Percentiles rank a stretch among this genome's conserved stretches.
These are phyloP conservation scores for Xylaria acuta DNA, from an alignment of 495 filamentous ascomycete genomes.

Conservation along the genomic window DNA sequence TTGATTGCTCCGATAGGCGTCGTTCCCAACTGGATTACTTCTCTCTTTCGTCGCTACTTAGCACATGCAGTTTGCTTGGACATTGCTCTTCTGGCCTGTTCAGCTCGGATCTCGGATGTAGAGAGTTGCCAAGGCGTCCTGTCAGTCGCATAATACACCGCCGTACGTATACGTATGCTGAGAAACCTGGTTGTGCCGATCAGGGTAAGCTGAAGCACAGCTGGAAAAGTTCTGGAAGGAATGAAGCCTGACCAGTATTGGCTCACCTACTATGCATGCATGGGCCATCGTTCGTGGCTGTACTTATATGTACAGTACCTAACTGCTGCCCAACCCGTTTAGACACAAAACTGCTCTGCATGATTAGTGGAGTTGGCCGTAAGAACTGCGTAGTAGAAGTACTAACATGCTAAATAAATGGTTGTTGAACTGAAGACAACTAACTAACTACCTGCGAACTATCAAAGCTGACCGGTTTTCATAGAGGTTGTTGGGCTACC, in stretches of 20 bases:
- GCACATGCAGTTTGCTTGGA: not conserved
- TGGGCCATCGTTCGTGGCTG: not conserved
- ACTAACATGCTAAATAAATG: not conserved
- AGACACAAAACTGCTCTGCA: not conserved
- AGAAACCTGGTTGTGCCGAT: not conserved
- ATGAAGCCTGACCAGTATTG: not conserved
- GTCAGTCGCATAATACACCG: not conserved
- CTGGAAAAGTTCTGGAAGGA: not conserved
- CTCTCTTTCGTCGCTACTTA: not conserved
- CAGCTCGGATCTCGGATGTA: not conserved
- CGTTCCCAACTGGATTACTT: not conserved
- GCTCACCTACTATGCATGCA: not conserved
- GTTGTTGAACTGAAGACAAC: not conserved
- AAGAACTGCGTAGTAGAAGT: not conserved
- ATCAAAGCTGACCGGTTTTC: not conserved
- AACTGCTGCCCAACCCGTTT: not conserved
- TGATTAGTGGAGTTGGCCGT: not conserved
- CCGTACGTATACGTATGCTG: too few relatives aligned
- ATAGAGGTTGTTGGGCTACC: not conserved
- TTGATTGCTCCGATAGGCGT: not conserved
- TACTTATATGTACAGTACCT: too few relatives aligned
- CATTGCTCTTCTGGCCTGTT: not conserved
- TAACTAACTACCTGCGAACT: not conserved
- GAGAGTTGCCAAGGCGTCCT: not conserved
- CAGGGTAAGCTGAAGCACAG: not conserved